Evolutionary conservation across 768 basidiomycete genomes (phyloP), one percentile per base, ranked within the genome.

Genomic region (Pleurotus salmoneostramineus): DNA sequence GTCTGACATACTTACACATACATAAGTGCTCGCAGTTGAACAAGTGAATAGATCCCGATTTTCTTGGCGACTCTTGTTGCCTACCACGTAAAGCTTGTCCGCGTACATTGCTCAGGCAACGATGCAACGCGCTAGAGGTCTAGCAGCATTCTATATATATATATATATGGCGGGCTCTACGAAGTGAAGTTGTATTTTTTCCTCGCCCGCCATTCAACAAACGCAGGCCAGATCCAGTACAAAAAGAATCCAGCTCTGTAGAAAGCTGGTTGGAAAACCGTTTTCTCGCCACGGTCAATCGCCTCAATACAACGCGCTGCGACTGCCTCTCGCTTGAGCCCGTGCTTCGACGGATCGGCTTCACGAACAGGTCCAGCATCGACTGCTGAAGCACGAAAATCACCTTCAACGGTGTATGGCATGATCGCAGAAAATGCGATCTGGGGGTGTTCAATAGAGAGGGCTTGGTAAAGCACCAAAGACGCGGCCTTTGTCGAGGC

Each of bases 401-500:
- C 75, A 37, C 91, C 89, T 63, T 90, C 83, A 33, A 93, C 81
- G 8, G 90, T 91, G 35, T 77, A 77, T 6, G 91, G 90, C 2
- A 91, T 68, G 63, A 88, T 64, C 57, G 76, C 75, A 0, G 84
- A 77, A 69, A 92, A 93, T 0, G 71, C 47, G 62, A 95, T 82
- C 2, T 70, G 65, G 5, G 90, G 88, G 60, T 93, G 87, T 62
- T 94, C 93, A 59, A 93, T 89, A 3, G 91, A 75, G 34, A 94
- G 83, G 0, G 88, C 78, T 69, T 91, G 89, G 69, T 85, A 93
- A 57, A 95, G 83, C 4, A 87, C 61, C 32, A 91, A 80, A 1
- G 89, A 84, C 0, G 93, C 89, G 2, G 88, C 78, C 69, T 98
- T 97, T 7, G 89, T 91, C 3, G 93, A 84, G 0, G 81, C 84